Percentiles rank a stretch among this genome's conserved stretches.
Evolutionary conservation across 495 filamentous ascomycete genomes (phyloP).

Genomic region (Tuber umbilicatum): DNA sequence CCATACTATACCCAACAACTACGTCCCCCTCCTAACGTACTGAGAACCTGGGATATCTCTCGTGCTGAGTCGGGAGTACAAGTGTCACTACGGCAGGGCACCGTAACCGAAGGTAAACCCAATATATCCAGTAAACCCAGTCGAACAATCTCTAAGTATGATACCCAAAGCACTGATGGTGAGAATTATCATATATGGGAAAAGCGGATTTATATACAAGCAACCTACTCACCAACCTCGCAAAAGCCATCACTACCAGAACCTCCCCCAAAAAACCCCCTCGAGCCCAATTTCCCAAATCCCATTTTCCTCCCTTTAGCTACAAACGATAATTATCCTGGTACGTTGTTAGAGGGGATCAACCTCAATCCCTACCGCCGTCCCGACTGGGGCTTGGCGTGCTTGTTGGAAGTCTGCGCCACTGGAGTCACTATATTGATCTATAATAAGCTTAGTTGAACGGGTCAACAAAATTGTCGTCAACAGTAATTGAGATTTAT

Average conservation of each 20-base stretch:
- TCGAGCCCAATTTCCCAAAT: neutral
- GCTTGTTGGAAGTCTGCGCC: too few species aligned
- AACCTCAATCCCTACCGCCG: neutral
- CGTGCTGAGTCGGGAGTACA: neutral
- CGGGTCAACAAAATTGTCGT: too few species aligned
- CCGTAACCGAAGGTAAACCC: neutral
- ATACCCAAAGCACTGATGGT: neutral
- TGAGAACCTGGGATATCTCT: neutral
- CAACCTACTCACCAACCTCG: neutral
- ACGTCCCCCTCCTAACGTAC: neutral
- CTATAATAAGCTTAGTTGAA: too few species aligned
- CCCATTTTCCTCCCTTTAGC: neutral
- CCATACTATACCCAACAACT: neutral
- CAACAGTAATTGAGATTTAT: too few species aligned
- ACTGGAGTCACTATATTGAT: too few species aligned
- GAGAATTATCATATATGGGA: too few species aligned
- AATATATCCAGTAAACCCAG: neutral
- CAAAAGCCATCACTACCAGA: neutral
- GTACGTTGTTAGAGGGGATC: neutral
- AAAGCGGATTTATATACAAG: neutral
- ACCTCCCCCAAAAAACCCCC: too few species aligned
- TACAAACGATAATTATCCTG: neutral
- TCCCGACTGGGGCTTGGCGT: too few species aligned
- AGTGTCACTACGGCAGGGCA: too few species aligned
- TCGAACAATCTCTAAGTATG: neutral